Evolutionary conservation across 2,329 filamentous ascomycete genomes (phyloP), one percentile per base, ranked within the genome.

Genomic region (Paraphaeosphaeria minitans): DNA sequence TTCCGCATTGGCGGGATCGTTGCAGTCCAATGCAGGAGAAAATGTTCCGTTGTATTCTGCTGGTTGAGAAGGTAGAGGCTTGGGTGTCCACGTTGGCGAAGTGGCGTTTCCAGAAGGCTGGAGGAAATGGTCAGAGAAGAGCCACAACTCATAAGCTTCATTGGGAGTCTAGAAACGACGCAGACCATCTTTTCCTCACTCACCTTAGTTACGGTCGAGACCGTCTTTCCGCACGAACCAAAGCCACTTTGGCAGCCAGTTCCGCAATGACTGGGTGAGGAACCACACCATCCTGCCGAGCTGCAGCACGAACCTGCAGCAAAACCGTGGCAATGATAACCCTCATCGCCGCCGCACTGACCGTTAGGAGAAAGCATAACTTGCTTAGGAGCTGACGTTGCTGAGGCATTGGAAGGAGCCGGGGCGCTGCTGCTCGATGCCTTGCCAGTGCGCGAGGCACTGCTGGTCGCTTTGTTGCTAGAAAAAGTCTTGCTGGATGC

Each of bases 221-320:
- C 19, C 7, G 19, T 22, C 41, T 49, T 35, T n/a, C 16, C 21
- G 19, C 51, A 53, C 31, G 29, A 16, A 13, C 51, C 51, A 19
- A 53, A 53, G 1, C 29, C 22, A 21, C 58, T 42, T 39, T 72
- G 67, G 57, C 69, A 74, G 16, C 63, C 66, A 8, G 53, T 27
- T 7, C 56, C 57, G 50, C 68, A 71, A 51, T 68, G 60, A 16
- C 57, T 61, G 14, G 39, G 37, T 1, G 63, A 63, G 21, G 58
- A 53, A 35, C 70, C 67, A 39, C 80, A 81, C 59, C 68, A 73
- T 21, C 78, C 78, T 56, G 70, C 72, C 50, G 63, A 63, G 19
- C 74, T 78, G 68, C 79, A 82, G 67, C 80, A 81, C 53, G 73
- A 62, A 9, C 79, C 79, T 55, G 74, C 75, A 7, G 57, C 42